Conservation (phyloP, 2,329 filamentous ascomycete species). For the Neopestalotiopsis clavispora region DNA sequence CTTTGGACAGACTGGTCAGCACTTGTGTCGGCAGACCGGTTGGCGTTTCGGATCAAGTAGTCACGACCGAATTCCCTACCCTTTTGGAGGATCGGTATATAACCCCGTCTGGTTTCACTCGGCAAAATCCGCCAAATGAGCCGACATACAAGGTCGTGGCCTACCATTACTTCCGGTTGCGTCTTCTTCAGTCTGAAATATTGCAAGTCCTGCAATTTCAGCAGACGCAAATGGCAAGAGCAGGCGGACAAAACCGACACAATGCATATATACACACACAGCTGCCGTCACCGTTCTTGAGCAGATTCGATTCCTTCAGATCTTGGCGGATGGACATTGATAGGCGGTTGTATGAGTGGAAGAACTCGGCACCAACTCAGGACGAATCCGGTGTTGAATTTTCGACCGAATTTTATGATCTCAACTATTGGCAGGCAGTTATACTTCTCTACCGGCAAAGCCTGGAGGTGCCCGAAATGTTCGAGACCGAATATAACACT, state of each 20-base stretch:
- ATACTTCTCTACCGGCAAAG: constrained; percentile 96
- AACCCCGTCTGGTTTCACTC: constrained; percentile 75
- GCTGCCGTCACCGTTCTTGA: constrained; percentile 83
- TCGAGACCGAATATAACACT: constrained; percentile 78
- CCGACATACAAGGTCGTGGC: constrained; percentile 90
- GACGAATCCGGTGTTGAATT: constrained; percentile 86
- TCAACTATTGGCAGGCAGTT: constrained; percentile 98
- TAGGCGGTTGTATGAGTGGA: constrained; percentile 83
- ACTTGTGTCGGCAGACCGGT: constrained; percentile 93
- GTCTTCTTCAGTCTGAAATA: constrained; percentile 91
- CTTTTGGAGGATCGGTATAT: constrained; percentile 88
- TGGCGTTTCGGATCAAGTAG: constrained; percentile 93
- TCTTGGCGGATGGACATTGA: constrained; percentile 91
- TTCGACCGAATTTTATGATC: constrained; percentile 84
- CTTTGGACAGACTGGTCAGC: constrained; percentile 90
- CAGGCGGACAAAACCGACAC: constrained; percentile 63
- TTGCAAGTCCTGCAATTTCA: constrained; percentile 92
- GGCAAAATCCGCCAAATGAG: constrained; percentile 60
- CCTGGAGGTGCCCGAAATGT: constrained; percentile 80
- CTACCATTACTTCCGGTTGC: constrained; percentile 89
- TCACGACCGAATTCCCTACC: constrained; percentile 94
- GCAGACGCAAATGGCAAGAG: constrained; percentile 79
- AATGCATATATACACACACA: constrained; percentile 80
- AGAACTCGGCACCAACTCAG: constrained; percentile 77
- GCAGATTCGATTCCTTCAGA: constrained; percentile 82